Evolutionary conservation across 1,139 yeast genomes (phyloP), one percentile per base, ranked within the genome.

Genomic region (Lodderomyces jiufengensis): DNA sequence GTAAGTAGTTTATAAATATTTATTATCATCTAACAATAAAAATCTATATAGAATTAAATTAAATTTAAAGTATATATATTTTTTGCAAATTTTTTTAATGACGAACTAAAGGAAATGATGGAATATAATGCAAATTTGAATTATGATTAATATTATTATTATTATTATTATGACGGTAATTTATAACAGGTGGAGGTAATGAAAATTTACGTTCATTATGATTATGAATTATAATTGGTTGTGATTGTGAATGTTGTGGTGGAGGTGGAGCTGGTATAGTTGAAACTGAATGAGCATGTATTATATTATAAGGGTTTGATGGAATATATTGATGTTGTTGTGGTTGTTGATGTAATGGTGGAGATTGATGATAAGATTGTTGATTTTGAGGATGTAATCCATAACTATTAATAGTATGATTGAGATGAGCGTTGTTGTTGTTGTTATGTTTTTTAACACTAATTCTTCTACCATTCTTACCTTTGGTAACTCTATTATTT

Each of bases 401-500:
- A 27, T 14, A 11, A 11, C 5, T 14, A 13, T 13, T 13, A 5
- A 27, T 13, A 15, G n/a, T n/a, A n/a, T 26, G 25, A 24, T n/a
- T 14, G 24, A 15, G 27, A 9, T 21, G 7, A 8, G 13, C 7
- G 15, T 36, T 37, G 29, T 26, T 38, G 31, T 44, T 38, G 16
- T 41, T 34, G 15, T 43, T 25, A 34, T 52, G 59, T 44, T 63
- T 63, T 46, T 65, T 66, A 32, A 66, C 54, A 30, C 64, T 57
- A 20, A 69, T 62, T 43, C 75, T 54, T 37, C 75, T 49, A 7
- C 75, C 75, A 43, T 69, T 69, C 48, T 67, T 69, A 12, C 73
- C 74, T 48, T 68, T 69, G 46, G 68, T 63, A 6, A 69, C 75
- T 51, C 64, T 66, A 43, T 65, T 64, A 45, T 66, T 66, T 42